A percentile compares a stretch with the other conserved stretches of the same genome.
Conservation (phyloP, 2,329 filamentous ascomycete genomes). For the Aspergillus melleus region DNA sequence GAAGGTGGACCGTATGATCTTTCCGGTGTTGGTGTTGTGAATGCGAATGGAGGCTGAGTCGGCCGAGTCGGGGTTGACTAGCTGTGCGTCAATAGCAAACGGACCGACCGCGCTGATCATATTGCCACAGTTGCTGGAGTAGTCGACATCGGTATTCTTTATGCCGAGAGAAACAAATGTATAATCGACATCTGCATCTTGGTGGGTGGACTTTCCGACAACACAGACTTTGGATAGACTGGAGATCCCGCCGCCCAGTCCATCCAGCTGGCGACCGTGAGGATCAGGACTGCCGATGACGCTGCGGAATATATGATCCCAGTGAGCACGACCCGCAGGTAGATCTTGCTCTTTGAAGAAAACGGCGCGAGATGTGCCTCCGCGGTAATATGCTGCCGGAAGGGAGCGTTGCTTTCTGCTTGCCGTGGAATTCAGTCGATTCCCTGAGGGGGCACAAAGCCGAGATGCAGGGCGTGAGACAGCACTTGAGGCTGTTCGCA, state of each 20-base stretch:
- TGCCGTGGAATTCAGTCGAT: background rate
- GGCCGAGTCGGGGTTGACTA: conserved; percentile 41
- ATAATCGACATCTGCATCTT: conserved; percentile 63
- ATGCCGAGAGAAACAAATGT: conserved; percentile 72
- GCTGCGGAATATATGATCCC: conserved; percentile 57
- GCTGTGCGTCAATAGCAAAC: conserved; percentile 58
- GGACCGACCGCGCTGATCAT: conserved; percentile 69
- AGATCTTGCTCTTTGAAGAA: conserved; percentile 58
- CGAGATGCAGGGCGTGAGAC: background rate
- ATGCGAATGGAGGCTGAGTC: conserved; percentile 54
- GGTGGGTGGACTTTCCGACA: conserved; percentile 52
- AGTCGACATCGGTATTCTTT: conserved; percentile 60
- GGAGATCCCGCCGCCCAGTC: conserved; percentile 68
- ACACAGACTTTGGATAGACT: conserved; percentile 72
- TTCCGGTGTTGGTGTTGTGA: conserved; percentile 70
- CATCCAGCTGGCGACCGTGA: conserved; percentile 68
- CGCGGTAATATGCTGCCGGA: conserved; percentile 63
- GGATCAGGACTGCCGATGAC: conserved; percentile 67
- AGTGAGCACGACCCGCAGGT: conserved; percentile 46
- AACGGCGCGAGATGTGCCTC: conserved; percentile 68
- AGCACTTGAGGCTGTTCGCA: background rate
- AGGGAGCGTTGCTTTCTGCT: conserved; percentile 33
- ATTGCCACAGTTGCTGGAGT: conserved; percentile 74
- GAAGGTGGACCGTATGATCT: conserved; percentile 62
- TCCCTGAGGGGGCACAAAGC: too few relatives aligned